Conservation (phyloP, 1,284 basidiomycete genomes). For the Bjerkandera adusta region DNA sequence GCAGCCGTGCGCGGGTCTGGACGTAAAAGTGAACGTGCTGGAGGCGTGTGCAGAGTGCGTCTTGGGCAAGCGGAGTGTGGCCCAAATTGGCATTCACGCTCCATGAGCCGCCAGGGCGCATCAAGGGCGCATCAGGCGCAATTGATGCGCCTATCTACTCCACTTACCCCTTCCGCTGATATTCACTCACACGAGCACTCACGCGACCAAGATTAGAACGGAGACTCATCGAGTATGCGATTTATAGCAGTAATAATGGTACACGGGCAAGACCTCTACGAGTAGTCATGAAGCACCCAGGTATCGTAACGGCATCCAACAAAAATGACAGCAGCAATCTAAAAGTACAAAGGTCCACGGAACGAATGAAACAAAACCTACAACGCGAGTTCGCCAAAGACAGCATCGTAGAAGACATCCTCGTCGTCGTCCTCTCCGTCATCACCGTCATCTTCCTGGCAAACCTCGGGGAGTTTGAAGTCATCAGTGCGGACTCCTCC, state of each 20-base stretch:
- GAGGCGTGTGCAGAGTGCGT: not conserved
- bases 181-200: not conserved
- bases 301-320: no score
- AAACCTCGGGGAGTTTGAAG: not conserved
- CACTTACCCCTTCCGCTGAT: not conserved
- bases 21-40: not conserved
- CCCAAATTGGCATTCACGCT: not conserved
- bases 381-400: no score
- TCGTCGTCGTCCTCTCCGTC: no score
- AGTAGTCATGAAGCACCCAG: no score
- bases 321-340: no score
- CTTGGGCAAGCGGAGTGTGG: not conserved
- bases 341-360: no score
- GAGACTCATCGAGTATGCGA: not conserved
- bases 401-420: no score
- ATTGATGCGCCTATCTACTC: no score
- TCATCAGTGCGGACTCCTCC: constrained; percentile 73
- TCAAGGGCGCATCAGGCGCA: not conserved
- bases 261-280: not conserved
- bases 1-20: not conserved
- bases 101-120: not conserved
- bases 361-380: no score
- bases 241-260: not conserved
- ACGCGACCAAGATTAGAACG: not conserved
- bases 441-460: no score